Percentiles rank a stretch among this genome's conserved stretches.
These are phyloP conservation scores for Vanilla planifolia DNA, from an alignment of 106 monocot genomes.

Conservation along the genomic window DNA sequence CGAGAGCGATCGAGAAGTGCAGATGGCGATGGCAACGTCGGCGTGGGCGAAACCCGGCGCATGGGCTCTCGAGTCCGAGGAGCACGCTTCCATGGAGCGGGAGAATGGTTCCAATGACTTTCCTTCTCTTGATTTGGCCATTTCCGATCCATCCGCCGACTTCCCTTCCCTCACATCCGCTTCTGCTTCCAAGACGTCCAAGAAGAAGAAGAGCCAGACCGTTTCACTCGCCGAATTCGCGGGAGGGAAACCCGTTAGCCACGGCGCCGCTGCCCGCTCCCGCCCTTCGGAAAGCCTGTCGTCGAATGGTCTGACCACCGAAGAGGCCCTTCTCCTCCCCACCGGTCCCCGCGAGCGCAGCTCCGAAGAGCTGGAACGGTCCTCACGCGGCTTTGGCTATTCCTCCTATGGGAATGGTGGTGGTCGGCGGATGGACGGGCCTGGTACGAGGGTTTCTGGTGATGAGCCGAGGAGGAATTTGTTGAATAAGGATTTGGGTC, in stretches of 20 bases:
- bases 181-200: slow-evolving; percentile 42
- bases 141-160: slow-evolving; percentile 26
- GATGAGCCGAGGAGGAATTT: slow-evolving; percentile 29
- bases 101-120: slow-evolving; percentile 9
- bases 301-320: slow-evolving; percentile 26
- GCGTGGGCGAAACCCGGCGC: slow-evolving; percentile 79
- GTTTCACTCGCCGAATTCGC: slow-evolving; percentile 70
- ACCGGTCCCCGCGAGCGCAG: slow-evolving; percentile 86
- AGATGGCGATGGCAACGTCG: too few relatives aligned
- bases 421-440: slow-evolving; percentile 1
- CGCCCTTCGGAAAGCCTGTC: background rate
- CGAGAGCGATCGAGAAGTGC: too few relatives aligned
- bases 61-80: slow-evolving; percentile 84
- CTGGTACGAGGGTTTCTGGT: slow-evolving; percentile 32
- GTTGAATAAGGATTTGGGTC: slow-evolving; percentile 33
- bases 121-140: slow-evolving; percentile 2
- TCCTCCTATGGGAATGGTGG: slow-evolving; percentile 27
- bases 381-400: slow-evolving; percentile 45
- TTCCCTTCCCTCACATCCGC: slow-evolving; percentile 85
- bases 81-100: slow-evolving; percentile 22
- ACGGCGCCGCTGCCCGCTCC: slow-evolving; percentile 20
- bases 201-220: slow-evolving; percentile 57
- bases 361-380: slow-evolving; percentile 73
- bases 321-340: slow-evolving; percentile 53
- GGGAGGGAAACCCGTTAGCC: slow-evolving; percentile 21